A percentile compares a stretch with the other conserved stretches of the same genome.
Evolutionary conservation across 2,329 filamentous ascomycete genomes (phyloP).

Genomic region (Orbilia oligospora): DNA sequence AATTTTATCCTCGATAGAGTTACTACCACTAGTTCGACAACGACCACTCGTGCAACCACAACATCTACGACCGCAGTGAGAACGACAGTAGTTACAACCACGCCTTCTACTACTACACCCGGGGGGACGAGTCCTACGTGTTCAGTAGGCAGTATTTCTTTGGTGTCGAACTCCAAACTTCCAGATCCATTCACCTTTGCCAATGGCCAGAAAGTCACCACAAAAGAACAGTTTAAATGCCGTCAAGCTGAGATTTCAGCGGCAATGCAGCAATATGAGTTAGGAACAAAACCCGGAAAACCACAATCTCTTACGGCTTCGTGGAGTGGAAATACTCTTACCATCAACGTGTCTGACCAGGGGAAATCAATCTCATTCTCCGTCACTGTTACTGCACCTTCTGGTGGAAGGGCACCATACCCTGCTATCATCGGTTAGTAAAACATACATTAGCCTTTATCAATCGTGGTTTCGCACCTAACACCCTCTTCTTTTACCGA

Average conservation of each 20-base stretch:
- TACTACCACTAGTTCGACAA: slow-evolving; percentile 33
- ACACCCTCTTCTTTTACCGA: not conserved
- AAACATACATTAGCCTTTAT: not conserved
- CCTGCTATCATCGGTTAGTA: slow-evolving; percentile 61
- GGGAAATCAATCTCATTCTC: slow-evolving; percentile 70
- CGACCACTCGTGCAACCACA: slow-evolving; percentile 41
- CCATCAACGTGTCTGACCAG: slow-evolving; percentile 68
- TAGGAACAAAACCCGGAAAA: slow-evolving; percentile 70
- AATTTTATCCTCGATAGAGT: slow-evolving; percentile 29
- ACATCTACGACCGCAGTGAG: slow-evolving; percentile 5
- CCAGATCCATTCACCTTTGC: slow-evolving; percentile 70
- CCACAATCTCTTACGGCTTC: slow-evolving; percentile 70
- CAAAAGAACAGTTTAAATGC: slow-evolving; percentile 70
- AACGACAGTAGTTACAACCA: slow-evolving; percentile 16
- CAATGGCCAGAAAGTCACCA: slow-evolving; percentile 69
- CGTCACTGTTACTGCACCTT: slow-evolving; percentile 68
- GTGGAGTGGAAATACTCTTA: slow-evolving; percentile 68
- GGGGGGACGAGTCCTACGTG: slow-evolving; percentile 39
- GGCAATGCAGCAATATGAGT: slow-evolving; percentile 71
- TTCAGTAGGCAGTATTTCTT: slow-evolving; percentile 43
- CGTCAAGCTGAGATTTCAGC: slow-evolving; percentile 70
- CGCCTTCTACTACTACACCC: slow-evolving; percentile 33
- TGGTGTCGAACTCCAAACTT: slow-evolving; percentile 49
- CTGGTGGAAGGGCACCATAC: slow-evolving; percentile 66
- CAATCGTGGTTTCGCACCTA: not conserved